Percentiles rank a stretch among this genome's conserved stretches.
phyloP scores from a whole-genome alignment of 139 green algal genomes.

The Penium margaritaceum region DNA sequence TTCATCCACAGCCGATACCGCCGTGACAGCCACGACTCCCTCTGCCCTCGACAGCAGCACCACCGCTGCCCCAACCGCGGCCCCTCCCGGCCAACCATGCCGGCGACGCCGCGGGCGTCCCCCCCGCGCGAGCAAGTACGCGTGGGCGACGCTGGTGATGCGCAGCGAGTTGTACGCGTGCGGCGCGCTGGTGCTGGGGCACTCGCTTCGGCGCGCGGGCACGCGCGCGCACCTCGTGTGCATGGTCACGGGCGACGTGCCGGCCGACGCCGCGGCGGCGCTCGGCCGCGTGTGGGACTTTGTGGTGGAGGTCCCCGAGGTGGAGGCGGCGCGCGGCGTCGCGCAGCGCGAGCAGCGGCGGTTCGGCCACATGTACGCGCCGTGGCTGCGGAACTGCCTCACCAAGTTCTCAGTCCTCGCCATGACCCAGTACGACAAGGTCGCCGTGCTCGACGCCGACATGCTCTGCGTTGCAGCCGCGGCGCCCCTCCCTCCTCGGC shows the following conservation, averaged over 20 bases:
- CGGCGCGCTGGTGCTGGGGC: constrained; percentile 12
- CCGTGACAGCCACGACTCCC: too few relatives aligned
- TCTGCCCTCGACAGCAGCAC: too few relatives aligned
- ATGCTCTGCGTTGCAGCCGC: constrained; percentile 19
- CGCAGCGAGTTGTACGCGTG: constrained; percentile 8
- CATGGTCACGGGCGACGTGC: constrained; percentile 14
- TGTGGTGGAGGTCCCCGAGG: constrained; percentile 2
- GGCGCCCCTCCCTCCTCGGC: too few relatives aligned
- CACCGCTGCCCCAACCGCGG: too few relatives aligned
- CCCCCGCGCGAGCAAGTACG: too few relatives aligned
- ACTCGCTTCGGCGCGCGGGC: neutral
- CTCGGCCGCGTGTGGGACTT: constrained; percentile 14
- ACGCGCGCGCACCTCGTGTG: constrained; percentile 11
- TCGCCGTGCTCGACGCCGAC: constrained; percentile 18
- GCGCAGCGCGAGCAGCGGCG: constrained; percentile 4
- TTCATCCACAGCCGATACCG: too few relatives aligned
- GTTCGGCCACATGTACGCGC: constrained; percentile 21
- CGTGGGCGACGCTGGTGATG: constrained; percentile 24
- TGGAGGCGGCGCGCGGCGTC: neutral
- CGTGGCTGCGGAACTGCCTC: constrained; percentile 10
- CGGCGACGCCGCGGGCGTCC: too few relatives aligned
- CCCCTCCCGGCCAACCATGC: too few relatives aligned
- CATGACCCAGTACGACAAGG: constrained; percentile 12
- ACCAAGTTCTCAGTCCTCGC: constrained; percentile 17
- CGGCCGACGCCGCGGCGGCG: neutral